phyloP scores from a whole-genome alignment of 108 stramenopile genomes.

The Ochromonas danica region DNA sequence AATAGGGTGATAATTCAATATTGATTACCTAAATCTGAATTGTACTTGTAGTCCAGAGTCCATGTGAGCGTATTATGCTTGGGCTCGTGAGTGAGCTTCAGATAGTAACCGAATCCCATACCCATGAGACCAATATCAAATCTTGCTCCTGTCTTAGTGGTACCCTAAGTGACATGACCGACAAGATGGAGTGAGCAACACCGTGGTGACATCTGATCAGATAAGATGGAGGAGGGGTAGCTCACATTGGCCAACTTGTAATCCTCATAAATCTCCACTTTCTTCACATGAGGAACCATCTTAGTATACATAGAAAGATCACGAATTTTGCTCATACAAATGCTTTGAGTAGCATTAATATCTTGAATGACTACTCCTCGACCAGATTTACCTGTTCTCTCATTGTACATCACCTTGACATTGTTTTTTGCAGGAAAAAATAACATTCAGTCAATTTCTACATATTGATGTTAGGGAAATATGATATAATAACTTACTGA shows the following conservation, averaged over 20 bases:
- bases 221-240: too few relatives aligned
- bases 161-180: background rate
- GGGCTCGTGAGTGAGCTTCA: constrained; percentile 6
- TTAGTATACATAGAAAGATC: background rate
- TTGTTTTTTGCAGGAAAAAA: background rate
- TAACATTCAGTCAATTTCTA: background rate
- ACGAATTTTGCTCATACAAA: background rate
- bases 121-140: constrained; percentile 18
- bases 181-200: background rate
- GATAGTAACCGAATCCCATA: background rate
- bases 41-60: constrained; percentile 17
- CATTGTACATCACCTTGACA: background rate
- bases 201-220: too few relatives aligned
- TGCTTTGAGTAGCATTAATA: background rate
- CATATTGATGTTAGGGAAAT: background rate
- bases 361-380: constrained; percentile 24
- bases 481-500: background rate
- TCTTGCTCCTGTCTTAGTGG: background rate
- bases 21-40: background rate
- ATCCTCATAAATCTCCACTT: constrained; percentile 1
- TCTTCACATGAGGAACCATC: constrained; percentile 8
- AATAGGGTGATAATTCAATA: background rate
- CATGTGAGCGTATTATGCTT: constrained; percentile 24
- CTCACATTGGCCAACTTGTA: background rate
- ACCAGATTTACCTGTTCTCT: background rate